These are phyloP conservation scores for Pterocarpus macrocarpus DNA, from an alignment of 306 rosid genomes.

Conservation along the genomic window DNA sequence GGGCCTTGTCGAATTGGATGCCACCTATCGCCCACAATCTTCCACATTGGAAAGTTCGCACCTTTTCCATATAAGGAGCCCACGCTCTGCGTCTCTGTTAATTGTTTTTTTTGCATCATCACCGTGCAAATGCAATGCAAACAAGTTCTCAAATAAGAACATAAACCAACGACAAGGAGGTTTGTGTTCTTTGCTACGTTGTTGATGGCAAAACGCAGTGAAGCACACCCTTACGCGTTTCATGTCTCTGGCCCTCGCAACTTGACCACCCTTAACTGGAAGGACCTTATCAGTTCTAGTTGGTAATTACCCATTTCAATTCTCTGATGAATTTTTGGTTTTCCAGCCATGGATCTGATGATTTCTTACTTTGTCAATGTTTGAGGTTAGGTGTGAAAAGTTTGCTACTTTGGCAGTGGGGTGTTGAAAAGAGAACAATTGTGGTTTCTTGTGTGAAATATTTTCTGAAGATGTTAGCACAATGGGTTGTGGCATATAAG, in stretches of 20 bases:
- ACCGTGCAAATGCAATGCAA: slow-evolving; percentile 30
- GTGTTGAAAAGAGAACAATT: not conserved
- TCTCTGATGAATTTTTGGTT: slow-evolving; percentile 1
- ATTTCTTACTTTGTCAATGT: not conserved
- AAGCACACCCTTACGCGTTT: slow-evolving; percentile 82
- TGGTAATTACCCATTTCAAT: slow-evolving; percentile 69
- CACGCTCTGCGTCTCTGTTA: not conserved
- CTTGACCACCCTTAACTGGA: slow-evolving; percentile 79
- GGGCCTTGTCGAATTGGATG: slow-evolving; percentile 50
- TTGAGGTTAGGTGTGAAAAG: not conserved
- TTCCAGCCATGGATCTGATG: slow-evolving; percentile 1
- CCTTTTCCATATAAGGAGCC: not conserved
- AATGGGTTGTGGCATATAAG: slow-evolving; percentile 29
- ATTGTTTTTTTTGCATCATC: slow-evolving; percentile 4
- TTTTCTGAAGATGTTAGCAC: slow-evolving; percentile 14
- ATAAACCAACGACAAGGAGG: slow-evolving; percentile 1
- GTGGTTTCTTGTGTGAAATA: slow-evolving; percentile 23
- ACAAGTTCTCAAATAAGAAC: slow-evolving; percentile 20
- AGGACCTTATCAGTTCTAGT: slow-evolving; percentile 78
- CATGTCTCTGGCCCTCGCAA: slow-evolving; percentile 97
- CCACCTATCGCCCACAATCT: slow-evolving; percentile 33
- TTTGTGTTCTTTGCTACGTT: slow-evolving; percentile 15
- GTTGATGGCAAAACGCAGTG: slow-evolving; percentile 54
- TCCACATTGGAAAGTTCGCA: slow-evolving; percentile 18
- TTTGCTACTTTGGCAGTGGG: not conserved